A percentile compares a stretch with the other conserved stretches of the same genome.
phyloP scores from a whole-genome alignment of 495 filamentous ascomycete genomes.

The Aspergillus heteromorphus region DNA sequence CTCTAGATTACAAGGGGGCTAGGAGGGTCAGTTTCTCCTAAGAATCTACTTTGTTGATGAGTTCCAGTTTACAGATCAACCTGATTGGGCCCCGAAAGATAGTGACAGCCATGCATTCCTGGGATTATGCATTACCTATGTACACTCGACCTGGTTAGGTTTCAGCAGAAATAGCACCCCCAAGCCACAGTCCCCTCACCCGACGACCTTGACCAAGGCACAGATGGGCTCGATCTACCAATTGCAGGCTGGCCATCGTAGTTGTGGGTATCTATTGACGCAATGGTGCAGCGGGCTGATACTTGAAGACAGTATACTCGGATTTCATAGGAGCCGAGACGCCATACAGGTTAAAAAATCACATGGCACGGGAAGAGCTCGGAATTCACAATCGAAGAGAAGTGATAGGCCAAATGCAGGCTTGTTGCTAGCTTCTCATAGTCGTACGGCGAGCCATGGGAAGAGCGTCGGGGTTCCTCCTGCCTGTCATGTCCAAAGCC shows the following conservation, averaged over 20 bases:
- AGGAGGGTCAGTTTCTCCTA: background rate
- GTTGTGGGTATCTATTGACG: background rate
- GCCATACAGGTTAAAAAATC: background rate
- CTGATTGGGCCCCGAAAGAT: background rate
- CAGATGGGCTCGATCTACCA: background rate
- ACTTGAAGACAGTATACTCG: background rate
- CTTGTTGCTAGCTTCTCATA: background rate
- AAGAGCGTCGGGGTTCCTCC: background rate
- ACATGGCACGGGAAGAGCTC: background rate
- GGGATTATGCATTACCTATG: background rate
- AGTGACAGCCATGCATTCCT: background rate
- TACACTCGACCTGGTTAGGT: background rate
- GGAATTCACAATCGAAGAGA: background rate
- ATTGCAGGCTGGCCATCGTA: background rate
- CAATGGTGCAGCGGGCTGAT: background rate
- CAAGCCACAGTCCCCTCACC: background rate
- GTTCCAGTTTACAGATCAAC: background rate
- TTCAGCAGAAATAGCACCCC: background rate
- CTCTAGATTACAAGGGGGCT: background rate
- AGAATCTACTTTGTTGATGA: background rate
- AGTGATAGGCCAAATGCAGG: background rate
- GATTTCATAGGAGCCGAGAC: background rate
- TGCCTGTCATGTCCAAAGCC: background rate
- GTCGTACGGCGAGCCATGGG: background rate
- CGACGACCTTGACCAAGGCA: background rate